Conservation (phyloP, 2,329 filamentous ascomycete genomes). For the Fusarium luffae region DNA sequence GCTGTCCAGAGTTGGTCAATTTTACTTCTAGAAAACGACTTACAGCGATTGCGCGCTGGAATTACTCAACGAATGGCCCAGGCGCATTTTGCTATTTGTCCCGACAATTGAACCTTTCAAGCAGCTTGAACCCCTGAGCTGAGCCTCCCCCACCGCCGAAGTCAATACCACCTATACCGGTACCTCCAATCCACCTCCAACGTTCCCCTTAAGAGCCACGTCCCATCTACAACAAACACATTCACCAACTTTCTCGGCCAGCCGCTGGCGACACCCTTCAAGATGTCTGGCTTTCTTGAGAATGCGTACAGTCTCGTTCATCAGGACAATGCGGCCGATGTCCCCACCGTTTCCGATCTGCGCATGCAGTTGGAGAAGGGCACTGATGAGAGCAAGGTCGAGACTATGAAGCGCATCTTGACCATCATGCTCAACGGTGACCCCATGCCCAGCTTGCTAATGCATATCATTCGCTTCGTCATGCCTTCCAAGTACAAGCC, state of each 20-base stretch:
- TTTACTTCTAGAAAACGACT: constrained; percentile 45
- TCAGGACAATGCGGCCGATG: constrained; percentile 95
- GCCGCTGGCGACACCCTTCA: constrained; percentile 53
- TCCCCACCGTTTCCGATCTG: constrained; percentile 89
- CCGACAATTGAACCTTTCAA: constrained; percentile 41
- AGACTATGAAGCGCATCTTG: constrained; percentile 96
- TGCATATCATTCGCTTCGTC: constrained; percentile 99
- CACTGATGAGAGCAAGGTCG: constrained; percentile 90
- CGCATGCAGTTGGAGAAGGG: constrained; percentile 94
- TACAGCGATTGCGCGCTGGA: constrained; percentile 46
- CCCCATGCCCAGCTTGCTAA: constrained; percentile 92
- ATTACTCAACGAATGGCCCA: constrained; percentile 47
- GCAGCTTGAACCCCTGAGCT: constrained; percentile 44
- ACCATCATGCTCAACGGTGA: constrained; percentile 99
- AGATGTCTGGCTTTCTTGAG: constrained; percentile 94
- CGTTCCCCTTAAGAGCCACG: constrained; percentile 45
- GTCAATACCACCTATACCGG: constrained; percentile 43
- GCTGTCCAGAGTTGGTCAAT: constrained; percentile 45
- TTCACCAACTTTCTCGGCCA: constrained; percentile 37
- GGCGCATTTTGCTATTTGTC: constrained; percentile 41
- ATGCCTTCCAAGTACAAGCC: constrained; percentile 98
- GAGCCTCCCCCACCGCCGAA: constrained; percentile 51
- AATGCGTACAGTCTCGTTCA: constrained; percentile 96
- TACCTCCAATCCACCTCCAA: constrained; percentile 43
- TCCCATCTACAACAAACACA: constrained; percentile 45